Base-by-base conservation (phyloP, 768 basidiomycete species). In the Clitopilus passeckerianus region DNA sequence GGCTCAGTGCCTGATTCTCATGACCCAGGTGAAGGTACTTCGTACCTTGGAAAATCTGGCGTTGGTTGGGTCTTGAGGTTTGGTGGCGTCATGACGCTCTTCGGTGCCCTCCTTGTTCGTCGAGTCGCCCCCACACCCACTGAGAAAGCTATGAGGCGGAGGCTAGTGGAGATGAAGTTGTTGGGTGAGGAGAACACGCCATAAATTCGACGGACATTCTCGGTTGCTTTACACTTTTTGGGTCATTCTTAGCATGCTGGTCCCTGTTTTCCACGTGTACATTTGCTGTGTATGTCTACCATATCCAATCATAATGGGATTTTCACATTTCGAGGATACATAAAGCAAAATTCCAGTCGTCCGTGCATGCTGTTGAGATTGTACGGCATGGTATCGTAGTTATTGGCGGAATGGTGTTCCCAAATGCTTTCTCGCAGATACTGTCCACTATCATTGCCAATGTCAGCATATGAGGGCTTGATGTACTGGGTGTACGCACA, bases 51-150 rank as follows among this genome's bases (percentile, higher is more conserved):
- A 33, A 94, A 93, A 77, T 88, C 86, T 57, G 95, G 95, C 34
- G 93, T 97, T 27, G 92, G 89, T 1, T 97, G 95, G 94, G 91
- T 96, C 6, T 74, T 98, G 58, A 86, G 94, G 16, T 96, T 96
- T 66, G 95, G 95, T 54, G 95, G 95, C 35, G 68, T 93, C 8
- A 93, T 91, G 70, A 86, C 95, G 0, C 73, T 97, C 75, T 83
- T 87, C 34, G 95, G 92, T 30, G 95, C 94, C 4, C 63, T 84
- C 3, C 80, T 91, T 64, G 88, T 90, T 30, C 86, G 91, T 53
- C 86, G 81, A 76, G 92, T 97, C 0, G 86, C 95, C 14, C 92
- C 87, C 0, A 98, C 95, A 20, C 89, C 86, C 54, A 92, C 94
- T 4, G 95, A 98, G 76, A 91, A 86, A 75, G 87, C 91, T 59